Conservation (phyloP, 805 yeast genomes). For the Barnettozyma salicaria region DNA sequence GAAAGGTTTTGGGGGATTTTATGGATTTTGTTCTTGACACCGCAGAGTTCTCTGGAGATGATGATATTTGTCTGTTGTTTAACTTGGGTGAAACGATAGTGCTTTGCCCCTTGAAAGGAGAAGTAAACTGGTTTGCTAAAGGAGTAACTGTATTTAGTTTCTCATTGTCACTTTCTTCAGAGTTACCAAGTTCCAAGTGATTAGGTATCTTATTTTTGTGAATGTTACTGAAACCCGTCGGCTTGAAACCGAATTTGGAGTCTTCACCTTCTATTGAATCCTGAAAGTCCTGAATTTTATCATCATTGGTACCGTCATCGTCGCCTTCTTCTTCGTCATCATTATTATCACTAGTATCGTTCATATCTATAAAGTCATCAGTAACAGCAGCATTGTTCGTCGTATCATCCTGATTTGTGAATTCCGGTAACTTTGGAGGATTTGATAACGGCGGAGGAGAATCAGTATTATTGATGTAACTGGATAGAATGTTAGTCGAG, state of each 20-base stretch:
- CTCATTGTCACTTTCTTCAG: background rate
- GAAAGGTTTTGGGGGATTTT: constrained; percentile 25
- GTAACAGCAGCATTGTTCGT: constrained; percentile 11
- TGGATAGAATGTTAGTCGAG: constrained; percentile 21
- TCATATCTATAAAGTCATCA: constrained; percentile 21
- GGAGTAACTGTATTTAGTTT: background rate
- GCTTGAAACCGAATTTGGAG: constrained; percentile 11
- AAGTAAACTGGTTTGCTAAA: constrained; percentile 1
- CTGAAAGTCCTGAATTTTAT: constrained; percentile 1
- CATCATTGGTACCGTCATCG: background rate
- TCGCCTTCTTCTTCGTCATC: background rate
- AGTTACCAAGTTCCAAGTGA: background rate
- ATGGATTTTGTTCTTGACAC: constrained; percentile 18
- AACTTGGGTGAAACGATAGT: background rate
- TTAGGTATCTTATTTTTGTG: background rate
- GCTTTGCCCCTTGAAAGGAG: constrained; percentile 10
- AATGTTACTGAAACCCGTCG: constrained; percentile 16
- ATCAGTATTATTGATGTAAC: constrained; percentile 18
- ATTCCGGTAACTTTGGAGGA: constrained; percentile 13
- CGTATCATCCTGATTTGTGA: constrained; percentile 14
- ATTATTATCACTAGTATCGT: constrained; percentile 14
- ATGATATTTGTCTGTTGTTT: constrained; percentile 2
- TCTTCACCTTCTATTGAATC: constrained; percentile 1
- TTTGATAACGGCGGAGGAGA: constrained; percentile 22
- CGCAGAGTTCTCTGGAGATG: constrained; percentile 5